Evolutionary conservation across 2,329 filamentous ascomycete species (phyloP), one percentile per base, ranked within the genome.

Genomic region (Ophiostoma fasciatum): DNA sequence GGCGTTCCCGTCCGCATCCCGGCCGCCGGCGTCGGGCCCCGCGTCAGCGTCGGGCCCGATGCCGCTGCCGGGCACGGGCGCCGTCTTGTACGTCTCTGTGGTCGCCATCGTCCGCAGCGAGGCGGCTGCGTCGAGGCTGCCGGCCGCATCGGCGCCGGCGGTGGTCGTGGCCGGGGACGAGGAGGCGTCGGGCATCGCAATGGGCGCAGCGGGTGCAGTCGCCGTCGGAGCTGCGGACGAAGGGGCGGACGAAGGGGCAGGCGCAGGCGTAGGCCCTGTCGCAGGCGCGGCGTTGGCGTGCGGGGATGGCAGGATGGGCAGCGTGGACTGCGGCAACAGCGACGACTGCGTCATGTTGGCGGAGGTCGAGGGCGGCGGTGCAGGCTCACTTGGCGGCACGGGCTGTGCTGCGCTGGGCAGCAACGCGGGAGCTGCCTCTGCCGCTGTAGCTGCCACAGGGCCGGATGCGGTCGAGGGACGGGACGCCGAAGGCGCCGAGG

Each of bases 401-500:
- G n/a, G n/a, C n/a, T n/a, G n/a, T n/a, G n/a, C n/a, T n/a, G n/a
- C n/a, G n/a, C n/a, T n/a, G n/a, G n/a, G n/a, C n/a, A n/a, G n/a
- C n/a, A n/a, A n/a, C n/a, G n/a, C n/a, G n/a, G n/a, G n/a, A n/a
- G n/a, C n/a, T n/a, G n/a, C n/a, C n/a, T n/a, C n/a, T n/a, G n/a
- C n/a, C n/a, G n/a, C n/a, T n/a, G n/a, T n/a, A n/a, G 31, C 15
- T 17, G 23, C 14, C 13, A n/a, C n/a, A n/a, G 28, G 20, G 15
- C 29, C 38, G 25, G 19, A 15, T 9, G 35, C 27, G 5, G 30
- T 38, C 1, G 36, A 33, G 5, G 39, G 38, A 4, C 40, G 36
- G 4, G 33, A 31, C 15, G 19, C 28, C 5, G 9, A n/a, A n/a
- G n/a, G n/a, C n/a, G n/a, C n/a, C 2, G 66, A 61, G 0, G 71